Percentiles rank a stretch among this genome's conserved stretches.
These are phyloP conservation scores for Lactifluus subvellereus DNA, from an alignment of 768 basidiomycete genomes.

Conservation along the genomic window DNA sequence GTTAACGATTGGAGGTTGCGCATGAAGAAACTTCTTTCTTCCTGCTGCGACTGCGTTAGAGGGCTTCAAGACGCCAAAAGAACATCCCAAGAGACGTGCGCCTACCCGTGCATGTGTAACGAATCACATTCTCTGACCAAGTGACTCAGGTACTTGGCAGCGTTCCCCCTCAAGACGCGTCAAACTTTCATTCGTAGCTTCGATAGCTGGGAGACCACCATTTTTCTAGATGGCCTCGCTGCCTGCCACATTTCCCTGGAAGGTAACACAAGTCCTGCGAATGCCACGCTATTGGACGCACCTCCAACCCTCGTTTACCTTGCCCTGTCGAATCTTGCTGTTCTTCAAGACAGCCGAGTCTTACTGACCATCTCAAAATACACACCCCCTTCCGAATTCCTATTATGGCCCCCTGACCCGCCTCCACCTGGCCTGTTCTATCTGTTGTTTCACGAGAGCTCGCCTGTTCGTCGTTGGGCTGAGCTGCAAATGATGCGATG, in stretches of 20 bases:
- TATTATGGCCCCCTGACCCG: conserved; percentile 51
- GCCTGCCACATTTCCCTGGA: conserved; percentile 28
- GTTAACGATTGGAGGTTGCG: conserved; percentile 61
- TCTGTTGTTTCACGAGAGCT: conserved; percentile 47
- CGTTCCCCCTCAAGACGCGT: conserved; percentile 48
- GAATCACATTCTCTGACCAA: neutral
- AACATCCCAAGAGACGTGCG: conserved; percentile 66
- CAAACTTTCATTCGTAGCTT: conserved; percentile 56
- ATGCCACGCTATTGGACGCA: conserved; percentile 35
- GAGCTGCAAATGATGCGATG: conserved; percentile 37
- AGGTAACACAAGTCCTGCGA: neutral
- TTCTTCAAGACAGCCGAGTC: conserved; percentile 49
- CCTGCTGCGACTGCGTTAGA: conserved; percentile 68
- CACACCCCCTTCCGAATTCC: conserved; percentile 35
- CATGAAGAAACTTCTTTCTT: conserved; percentile 48
- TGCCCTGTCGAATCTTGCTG: conserved; percentile 53
- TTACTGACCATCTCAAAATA: conserved; percentile 36
- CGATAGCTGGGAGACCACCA: conserved; percentile 57
- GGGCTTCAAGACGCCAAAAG: conserved; percentile 59
- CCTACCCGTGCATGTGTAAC: conserved; percentile 22
- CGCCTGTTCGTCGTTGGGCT: conserved; percentile 56
- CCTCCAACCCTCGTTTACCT: conserved; percentile 55
- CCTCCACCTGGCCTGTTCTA: conserved; percentile 58
- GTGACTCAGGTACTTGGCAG: conserved; percentile 61
- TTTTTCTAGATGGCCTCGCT: conserved; percentile 46